Conservation (phyloP, 805 yeast genomes). For the Candida stauntonica region DNA sequence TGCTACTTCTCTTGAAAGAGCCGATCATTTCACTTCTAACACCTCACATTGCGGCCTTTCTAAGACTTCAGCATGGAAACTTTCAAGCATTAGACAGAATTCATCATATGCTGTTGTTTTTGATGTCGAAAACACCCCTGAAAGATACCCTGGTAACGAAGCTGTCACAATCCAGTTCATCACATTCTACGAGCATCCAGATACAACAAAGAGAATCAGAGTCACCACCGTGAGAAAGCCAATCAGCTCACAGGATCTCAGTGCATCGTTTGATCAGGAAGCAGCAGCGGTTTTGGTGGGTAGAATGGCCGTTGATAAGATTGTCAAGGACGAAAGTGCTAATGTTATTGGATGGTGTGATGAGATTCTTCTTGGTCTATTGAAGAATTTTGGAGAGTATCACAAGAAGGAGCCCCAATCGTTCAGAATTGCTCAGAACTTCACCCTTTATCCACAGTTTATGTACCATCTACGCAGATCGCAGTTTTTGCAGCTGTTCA, state of each 20-base stretch:
- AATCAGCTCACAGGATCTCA: conserved; percentile 38
- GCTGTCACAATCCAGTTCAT: conserved; percentile 46
- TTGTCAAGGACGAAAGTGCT: conserved; percentile 80
- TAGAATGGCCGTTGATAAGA: conserved; percentile 82
- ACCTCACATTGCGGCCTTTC: conserved; percentile 39
- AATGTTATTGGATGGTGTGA: conserved; percentile 95
- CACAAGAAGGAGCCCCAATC: conserved; percentile 79
- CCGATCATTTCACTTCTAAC: conserved; percentile 20
- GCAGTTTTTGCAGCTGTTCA: conserved; percentile 92
- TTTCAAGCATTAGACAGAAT: conserved; percentile 51
- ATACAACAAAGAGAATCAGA: conserved; percentile 51
- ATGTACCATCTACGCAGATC: conserved; percentile 94
- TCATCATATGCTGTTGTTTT: conserved; percentile 56
- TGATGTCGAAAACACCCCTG: conserved; percentile 36
- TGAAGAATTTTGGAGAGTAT: conserved; percentile 92
- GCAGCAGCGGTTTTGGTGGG: conserved; percentile 96
- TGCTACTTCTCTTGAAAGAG: conserved; percentile 43
- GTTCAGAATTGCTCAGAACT: conserved; percentile 78
- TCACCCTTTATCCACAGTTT: conserved; percentile 90
- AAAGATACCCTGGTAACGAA: conserved; percentile 7
- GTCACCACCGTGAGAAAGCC: conserved; percentile 55
- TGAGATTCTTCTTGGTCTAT: conserved; percentile 80
- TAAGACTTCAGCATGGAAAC: conserved; percentile 54
- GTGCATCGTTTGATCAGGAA: conserved; percentile 78
- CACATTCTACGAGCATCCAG: conserved; percentile 58